A percentile compares a stretch with the other conserved stretches of the same genome.
Conservation (phyloP, 345 rosid species). For the Populus alba region DNA sequence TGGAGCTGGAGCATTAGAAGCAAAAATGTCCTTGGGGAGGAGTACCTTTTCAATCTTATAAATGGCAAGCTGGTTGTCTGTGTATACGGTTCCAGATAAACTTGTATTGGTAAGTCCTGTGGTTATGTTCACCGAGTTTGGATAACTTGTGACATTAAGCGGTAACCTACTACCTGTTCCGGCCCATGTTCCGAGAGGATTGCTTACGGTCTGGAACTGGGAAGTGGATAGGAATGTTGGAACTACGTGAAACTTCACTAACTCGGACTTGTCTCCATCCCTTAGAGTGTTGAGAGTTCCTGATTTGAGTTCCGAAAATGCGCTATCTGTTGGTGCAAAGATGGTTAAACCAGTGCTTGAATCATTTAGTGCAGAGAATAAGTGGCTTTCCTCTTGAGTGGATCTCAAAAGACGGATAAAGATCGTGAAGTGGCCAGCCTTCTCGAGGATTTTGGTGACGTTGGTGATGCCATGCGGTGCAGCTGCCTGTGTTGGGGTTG, state of each 20-base stretch:
- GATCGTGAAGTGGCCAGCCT: not conserved
- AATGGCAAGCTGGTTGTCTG: not conserved
- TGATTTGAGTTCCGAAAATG: not conserved
- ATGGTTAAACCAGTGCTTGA: not conserved
- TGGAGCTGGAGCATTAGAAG: not conserved
- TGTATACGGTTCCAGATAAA: not conserved
- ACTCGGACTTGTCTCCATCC: not conserved
- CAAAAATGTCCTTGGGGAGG: not conserved
- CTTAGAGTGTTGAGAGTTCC: not conserved
- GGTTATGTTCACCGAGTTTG: not conserved
- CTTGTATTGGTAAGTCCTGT: not conserved
- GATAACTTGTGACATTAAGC: not conserved
- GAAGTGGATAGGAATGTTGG: not conserved
- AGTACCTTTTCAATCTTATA: not conserved
- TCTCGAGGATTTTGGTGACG: not conserved
- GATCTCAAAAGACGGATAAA: not conserved
- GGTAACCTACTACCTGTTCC: not conserved
- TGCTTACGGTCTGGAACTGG: not conserved
- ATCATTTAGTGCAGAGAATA: not conserved
- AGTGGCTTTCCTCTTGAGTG: not conserved
- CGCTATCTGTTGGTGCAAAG: not conserved
- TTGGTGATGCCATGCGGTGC: not conserved
- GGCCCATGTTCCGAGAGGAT: not conserved
- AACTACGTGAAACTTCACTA: not conserved
- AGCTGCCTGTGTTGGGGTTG: conserved; percentile 1